Evolutionary conservation across 495 filamentous ascomycete species (phyloP).

Genomic region (Entonaema liquescens): DNA sequence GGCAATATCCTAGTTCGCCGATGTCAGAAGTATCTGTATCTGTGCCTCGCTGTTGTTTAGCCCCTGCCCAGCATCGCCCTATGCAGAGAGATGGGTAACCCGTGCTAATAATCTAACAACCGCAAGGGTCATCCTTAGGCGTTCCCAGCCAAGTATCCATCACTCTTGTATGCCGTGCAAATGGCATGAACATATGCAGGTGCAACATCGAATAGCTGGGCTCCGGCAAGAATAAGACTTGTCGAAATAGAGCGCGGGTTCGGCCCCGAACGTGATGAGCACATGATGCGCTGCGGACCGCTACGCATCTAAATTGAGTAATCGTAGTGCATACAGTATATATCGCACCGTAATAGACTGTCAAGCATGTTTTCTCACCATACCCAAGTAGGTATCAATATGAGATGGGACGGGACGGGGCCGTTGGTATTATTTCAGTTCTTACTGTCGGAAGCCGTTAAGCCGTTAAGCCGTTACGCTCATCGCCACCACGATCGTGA

Average conservation of each 20-base stretch:
- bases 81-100: background rate
- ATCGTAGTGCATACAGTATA: constrained; percentile 21
- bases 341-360: background rate
- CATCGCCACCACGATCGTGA: constrained; percentile 1
- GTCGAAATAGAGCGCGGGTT: constrained; percentile 4
- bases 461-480: background rate
- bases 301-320: constrained; percentile 26
- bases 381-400: background rate
- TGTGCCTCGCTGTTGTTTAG: background rate
- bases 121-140: background rate
- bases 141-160: background rate
- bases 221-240: background rate
- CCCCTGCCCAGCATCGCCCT: background rate
- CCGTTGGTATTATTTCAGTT: background rate
- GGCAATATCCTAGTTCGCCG: background rate
- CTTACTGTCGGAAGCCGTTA: background rate
- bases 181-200: background rate
- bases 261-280: constrained; percentile 29
- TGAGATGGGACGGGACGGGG: background rate
- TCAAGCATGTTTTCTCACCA: background rate
- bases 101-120: background rate
- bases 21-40: background rate
- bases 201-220: background rate
- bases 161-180: background rate
- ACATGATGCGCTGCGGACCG: constrained; percentile 20